Evolutionary conservation across 495 filamentous ascomycete genomes (phyloP), one percentile per base, ranked within the genome.

Genomic region (Podospora pseudopauciseta): DNA sequence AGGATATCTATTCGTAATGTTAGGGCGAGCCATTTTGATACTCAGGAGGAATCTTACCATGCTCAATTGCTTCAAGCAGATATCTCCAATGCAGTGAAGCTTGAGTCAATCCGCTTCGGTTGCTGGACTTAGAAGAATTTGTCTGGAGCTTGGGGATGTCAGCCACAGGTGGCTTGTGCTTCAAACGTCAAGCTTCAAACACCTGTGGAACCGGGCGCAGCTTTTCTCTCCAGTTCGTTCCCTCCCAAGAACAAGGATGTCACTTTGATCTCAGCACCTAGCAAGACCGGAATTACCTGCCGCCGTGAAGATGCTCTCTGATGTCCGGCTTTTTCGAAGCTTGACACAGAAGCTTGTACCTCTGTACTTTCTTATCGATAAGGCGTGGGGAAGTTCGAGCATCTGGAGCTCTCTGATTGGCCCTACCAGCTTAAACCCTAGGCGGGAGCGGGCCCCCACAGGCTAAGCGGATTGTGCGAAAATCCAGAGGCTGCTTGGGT

Each of bases 341-440:
- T 58, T 58, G 6, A 62, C 19, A 18, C n/a, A 34, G 34, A 13
- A 18, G 26, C 19, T 62, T 18, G 68, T 67, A 67, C 49, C 27
- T 15, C 23, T 16, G 65, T 67, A 64, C 60, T 59, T 60, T 32
- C 28, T 61, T 61, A 18, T 61, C 23, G 16, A 26, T 18, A 61
- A 16, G 53, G 44, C 26, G 5, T 56, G 27, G 69, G 67, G 72
- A 65, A 60, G 59, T 69, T 16, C 15, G 5, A 23, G 9, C 34
- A 13, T 11, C n/a, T 9, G 7, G 19, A 4, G 0, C n/a, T 16
- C 4, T 28, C 49, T 69, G 57, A 74, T 74, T 77, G 67, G 76
- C 56, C 34, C 30, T n/a, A 49, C 16, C 49, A 66, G 32, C 65
- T 53, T 56, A 75, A 63, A 76, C 77, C 77, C 77, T 80, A 80